Base-by-base conservation (phyloP, 148 eudicot species). In the Salicornia ramosissima region DNA sequence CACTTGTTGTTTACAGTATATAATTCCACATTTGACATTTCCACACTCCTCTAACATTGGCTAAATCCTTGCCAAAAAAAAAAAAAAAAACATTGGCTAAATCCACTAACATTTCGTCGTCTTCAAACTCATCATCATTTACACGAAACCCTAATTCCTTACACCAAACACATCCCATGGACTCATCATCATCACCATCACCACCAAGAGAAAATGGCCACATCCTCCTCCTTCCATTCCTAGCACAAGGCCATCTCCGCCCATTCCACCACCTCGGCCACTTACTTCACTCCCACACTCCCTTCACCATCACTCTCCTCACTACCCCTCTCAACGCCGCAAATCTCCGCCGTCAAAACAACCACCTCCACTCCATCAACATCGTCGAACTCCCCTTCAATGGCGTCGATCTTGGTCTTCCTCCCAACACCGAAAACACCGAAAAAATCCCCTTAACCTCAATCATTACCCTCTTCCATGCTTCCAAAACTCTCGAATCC, bases 371-470 rank as follows among this genome's bases (percentile, higher is more conserved):
- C 84, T 3, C 40, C 40, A 2, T 58, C 77, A 87, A 33, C 90
- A 93, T 80, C 83, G 83, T 90, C 16, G 82, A 78, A 54, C 90
- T 93, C 53, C 86, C 85, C 2, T 88, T 83, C 0, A 89, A 71
- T 10, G 88, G 96, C 60, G 84, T 76, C 13, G 90, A 92, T 70
- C 86, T 87, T 68, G 91, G 83, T 62, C 90, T 72, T 47, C 90
- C 81, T 68, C 90, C 96, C 77, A 86, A 19, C 7, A 70, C 76
- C 42, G 96, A 90, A 36, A 88, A 88, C 64, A 73, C 76, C 2
- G 76, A 73, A 9, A 73, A 73, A 40, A 64, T 73, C 46, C 70
- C 76, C 0, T 40, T 73, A 28, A 53, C 76, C 3, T 68, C 47
- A 15, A 60, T 73, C 42, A 65, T 65, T 43, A 64, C 42, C 6